Conservation (phyloP, 2,329 filamentous ascomycete genomes). For the Fusarium hostae region DNA sequence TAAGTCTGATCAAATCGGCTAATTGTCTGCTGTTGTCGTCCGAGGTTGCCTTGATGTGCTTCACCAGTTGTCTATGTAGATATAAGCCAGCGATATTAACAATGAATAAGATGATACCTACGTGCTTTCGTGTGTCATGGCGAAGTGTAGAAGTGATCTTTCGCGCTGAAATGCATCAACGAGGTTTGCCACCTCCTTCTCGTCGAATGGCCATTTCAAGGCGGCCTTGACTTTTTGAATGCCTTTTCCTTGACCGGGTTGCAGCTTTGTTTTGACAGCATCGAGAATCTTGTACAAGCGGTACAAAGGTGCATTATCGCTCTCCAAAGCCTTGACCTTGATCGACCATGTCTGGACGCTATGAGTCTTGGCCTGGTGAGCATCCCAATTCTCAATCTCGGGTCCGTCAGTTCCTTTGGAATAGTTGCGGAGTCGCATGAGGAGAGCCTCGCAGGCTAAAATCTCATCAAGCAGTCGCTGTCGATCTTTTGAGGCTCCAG, state of each 20-base stretch:
- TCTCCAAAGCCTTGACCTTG: conserved; percentile 36
- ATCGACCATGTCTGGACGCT: conserved; percentile 22
- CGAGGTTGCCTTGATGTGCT: not conserved
- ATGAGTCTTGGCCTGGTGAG: not conserved
- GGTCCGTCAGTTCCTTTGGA: not conserved
- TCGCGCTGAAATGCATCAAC: not conserved
- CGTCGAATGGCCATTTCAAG: conserved; percentile 21
- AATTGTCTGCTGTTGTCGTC: not conserved
- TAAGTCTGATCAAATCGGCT: not conserved
- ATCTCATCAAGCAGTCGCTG: conserved; percentile 32
- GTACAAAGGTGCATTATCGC: conserved; percentile 26
- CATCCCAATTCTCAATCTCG: not conserved
- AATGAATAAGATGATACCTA: not conserved
- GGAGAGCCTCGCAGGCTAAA: conserved; percentile 27
- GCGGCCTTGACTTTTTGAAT: not conserved
- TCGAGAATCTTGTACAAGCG: conserved; percentile 16
- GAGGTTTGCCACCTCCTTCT: conserved; percentile 25
- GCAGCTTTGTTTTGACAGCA: conserved; percentile 21
- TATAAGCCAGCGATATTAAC: not conserved
- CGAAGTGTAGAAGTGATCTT: not conserved
- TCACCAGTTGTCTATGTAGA: not conserved
- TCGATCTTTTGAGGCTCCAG: conserved; percentile 27
- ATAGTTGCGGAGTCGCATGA: not conserved
- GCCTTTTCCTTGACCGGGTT: conserved; percentile 9
- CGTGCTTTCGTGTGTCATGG: not conserved